Evolutionary conservation across 2,329 filamentous ascomycete species (phyloP), one percentile per base, ranked within the genome.

Genomic region (Aspergillus niger): DNA sequence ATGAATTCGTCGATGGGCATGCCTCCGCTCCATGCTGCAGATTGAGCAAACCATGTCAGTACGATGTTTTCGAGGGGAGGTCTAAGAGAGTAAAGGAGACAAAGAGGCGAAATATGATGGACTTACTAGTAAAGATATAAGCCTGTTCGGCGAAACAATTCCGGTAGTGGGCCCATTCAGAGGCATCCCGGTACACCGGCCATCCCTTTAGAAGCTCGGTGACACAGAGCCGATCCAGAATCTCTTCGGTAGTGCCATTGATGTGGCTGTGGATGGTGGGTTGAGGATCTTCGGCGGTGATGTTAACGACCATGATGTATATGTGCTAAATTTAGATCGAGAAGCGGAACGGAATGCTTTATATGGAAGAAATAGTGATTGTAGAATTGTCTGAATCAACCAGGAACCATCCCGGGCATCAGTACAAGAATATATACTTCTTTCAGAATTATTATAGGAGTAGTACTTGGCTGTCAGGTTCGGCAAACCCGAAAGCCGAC

Each of bases 1-100:
- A 55, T 55, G 41, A 55, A 55, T 6, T 55, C 53, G 11, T 55
- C 53, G n/a, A 55, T 55, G 10, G 53, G 53, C 53, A 55, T 55
- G 3, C 53, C 53, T 3, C 53, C 53, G 4, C 53, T 55, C 53
- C 53, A 55, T 22, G 53, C 53, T 55, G 20, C 1, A 15, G 2
- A 8, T 15, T 36, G n/a, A n/a, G 8, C 11, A 3, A 24, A 24
- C 1, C 7, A 10, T 22, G 10, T 50, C 32, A 28, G 43, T 8
- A 7, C 32, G 15, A 2, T 15, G 11, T 22, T 44, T 11, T 15
- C 1, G 24, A 3, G 5, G 3, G 8, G 10, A 11, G 26, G 10
- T 3, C 1, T 10, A 11, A 8, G 11, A 3, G 7, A 22, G 13
- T 1, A 6, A n/a, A 30, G 10, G 5, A 39, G 26, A 24, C 15